A percentile compares a stretch with the other conserved stretches of the same genome.
These are phyloP conservation scores for Podila epigama DNA, from an alignment of 192 early-diverging fungal species.

Conservation along the genomic window DNA sequence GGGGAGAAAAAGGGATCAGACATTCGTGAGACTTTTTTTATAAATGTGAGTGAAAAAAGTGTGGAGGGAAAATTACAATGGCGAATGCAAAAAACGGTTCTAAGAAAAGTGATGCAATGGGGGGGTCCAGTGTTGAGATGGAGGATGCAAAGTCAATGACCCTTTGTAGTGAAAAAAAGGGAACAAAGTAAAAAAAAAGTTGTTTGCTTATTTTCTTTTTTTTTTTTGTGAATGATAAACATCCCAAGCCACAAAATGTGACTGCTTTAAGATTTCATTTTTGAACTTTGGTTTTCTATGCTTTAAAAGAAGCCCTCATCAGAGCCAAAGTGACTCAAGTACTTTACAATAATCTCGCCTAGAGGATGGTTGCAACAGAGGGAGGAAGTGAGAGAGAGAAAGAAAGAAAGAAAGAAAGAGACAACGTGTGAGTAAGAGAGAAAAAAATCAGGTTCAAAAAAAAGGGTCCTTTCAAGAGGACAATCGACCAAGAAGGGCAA, in stretches of 20 bases:
- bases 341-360: constrained; percentile 52
- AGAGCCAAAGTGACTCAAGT: constrained; percentile 34
- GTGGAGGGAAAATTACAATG: background rate
- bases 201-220: background rate
- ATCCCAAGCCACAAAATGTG: background rate
- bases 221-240: background rate
- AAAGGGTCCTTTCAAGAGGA: background rate
- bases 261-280: background rate
- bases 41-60: background rate
- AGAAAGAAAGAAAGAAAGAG: background rate
- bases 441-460: background rate
- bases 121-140: background rate
- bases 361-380: background rate
- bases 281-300: background rate
- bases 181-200: background rate
- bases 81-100: background rate
- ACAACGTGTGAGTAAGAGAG: background rate
- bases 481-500: background rate
- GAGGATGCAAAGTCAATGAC: background rate
- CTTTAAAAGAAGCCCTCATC: constrained; percentile 6
- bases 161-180: background rate
- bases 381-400: background rate
- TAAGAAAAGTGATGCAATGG: background rate
- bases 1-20: constrained; percentile 48
- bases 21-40: constrained; percentile 7